These are phyloP conservation scores for Prunella vulgaris DNA, from an alignment of 257 asterid genomes.

Conservation along the genomic window DNA sequence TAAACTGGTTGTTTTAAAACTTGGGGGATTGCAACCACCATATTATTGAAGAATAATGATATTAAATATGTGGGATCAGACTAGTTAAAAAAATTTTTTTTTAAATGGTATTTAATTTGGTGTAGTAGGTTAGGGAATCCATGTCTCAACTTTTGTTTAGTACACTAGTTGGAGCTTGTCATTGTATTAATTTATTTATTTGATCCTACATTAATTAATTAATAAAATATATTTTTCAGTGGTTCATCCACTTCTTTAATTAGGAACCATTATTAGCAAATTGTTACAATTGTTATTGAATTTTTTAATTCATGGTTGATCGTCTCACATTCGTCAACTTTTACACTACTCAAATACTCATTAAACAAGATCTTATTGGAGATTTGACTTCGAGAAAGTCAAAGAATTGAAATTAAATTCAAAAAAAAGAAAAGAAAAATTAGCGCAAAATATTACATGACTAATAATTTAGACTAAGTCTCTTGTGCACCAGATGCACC, in stretches of 20 bases:
- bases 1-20: background rate
- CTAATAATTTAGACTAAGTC: too few species aligned
- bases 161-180: background rate
- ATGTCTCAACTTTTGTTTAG: background rate
- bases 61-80: background rate
- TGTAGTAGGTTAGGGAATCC: background rate
- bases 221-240: background rate
- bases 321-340: too few species aligned
- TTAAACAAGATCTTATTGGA: too few species aligned
- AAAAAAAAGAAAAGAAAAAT: too few species aligned
- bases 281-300: too few species aligned
- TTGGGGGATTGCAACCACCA: background rate
- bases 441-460: too few species aligned
- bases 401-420: too few species aligned
- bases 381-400: too few species aligned
- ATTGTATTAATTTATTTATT: background rate
- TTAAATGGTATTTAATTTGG: background rate
- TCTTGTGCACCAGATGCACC: too few species aligned
- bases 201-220: background rate
- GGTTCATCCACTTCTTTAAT: background rate
- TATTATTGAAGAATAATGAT: background rate
- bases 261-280: background rate
- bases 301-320: too few species aligned
- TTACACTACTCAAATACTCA: too few species aligned
- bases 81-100: background rate